These are phyloP conservation scores for Fusarium musae DNA, from an alignment of 2,329 filamentous ascomycete species.

Conservation along the genomic window DNA sequence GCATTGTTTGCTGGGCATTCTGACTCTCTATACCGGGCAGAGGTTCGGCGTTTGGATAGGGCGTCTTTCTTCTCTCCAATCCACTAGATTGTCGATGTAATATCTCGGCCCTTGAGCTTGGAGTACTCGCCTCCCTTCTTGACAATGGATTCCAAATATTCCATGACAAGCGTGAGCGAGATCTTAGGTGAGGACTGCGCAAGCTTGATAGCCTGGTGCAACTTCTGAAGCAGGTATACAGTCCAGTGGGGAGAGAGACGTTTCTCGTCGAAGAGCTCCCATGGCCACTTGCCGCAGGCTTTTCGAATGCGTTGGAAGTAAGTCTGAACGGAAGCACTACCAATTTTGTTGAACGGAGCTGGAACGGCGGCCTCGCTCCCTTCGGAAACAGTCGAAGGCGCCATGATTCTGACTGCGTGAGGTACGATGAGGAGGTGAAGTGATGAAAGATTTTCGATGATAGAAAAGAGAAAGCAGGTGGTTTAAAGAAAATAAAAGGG, in stretches of 20 bases:
- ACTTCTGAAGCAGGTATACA: background rate
- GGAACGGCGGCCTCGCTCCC: background rate
- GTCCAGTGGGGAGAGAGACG: background rate
- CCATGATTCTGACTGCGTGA: background rate
- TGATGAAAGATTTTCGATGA: background rate
- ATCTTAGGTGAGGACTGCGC: background rate
- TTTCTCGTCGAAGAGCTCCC: background rate
- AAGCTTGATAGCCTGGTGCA: background rate
- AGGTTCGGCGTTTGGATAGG: background rate
- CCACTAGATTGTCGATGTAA: background rate
- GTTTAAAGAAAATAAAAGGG: fast-evolving
- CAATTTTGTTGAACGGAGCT: background rate
- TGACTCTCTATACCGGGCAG: background rate
- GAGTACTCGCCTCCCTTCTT: background rate
- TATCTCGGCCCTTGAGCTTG: background rate
- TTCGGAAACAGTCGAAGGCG: background rate
- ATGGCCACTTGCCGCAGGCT: background rate
- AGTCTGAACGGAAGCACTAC: background rate
- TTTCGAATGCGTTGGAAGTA: background rate
- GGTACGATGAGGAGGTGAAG: background rate
- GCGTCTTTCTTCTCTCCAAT: background rate
- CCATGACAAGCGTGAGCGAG: background rate
- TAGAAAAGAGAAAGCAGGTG: fast-evolving
- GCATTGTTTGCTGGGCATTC: background rate
- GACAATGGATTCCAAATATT: background rate